These are phyloP conservation scores for Daldinia decipiens DNA, from an alignment of 495 filamentous ascomycete species.

Conservation along the genomic window DNA sequence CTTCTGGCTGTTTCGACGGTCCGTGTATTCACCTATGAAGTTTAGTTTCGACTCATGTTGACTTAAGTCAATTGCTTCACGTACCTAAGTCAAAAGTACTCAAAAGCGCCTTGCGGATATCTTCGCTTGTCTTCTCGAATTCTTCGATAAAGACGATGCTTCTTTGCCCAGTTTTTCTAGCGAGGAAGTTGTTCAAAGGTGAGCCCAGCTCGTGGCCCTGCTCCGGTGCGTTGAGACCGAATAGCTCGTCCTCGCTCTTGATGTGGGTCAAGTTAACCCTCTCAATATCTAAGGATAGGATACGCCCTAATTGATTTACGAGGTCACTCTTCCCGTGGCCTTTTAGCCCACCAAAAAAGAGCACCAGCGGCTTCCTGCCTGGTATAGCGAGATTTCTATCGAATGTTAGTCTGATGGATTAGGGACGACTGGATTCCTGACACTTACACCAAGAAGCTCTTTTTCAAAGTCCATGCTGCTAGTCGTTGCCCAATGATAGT, in stretches of 20 bases:
- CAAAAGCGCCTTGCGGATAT: constrained; percentile 56
- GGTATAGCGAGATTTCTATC: constrained; percentile 34
- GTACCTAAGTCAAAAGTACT: constrained; percentile 59
- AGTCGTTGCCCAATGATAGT: constrained; percentile 33
- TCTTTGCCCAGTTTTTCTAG: constrained; percentile 50
- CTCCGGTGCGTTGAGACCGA: constrained; percentile 56
- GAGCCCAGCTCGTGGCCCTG: constrained; percentile 52
- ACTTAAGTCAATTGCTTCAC: constrained; percentile 1
- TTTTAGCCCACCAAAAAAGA: constrained; percentile 60
- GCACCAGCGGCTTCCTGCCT: constrained; percentile 49
- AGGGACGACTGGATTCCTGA: not conserved
- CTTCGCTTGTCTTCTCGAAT: constrained; percentile 64
- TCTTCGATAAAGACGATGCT: constrained; percentile 67
- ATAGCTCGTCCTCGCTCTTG: constrained; percentile 54
- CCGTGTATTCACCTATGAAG: constrained; percentile 51
- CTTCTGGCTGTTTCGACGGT: constrained; percentile 54
- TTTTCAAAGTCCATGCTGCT: constrained; percentile 26
- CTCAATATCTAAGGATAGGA: constrained; percentile 56
- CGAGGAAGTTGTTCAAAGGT: constrained; percentile 65
- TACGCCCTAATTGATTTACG: constrained; percentile 53
- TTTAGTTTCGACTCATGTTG: constrained; percentile 34
- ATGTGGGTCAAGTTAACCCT: constrained; percentile 58
- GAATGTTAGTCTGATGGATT: not conserved
- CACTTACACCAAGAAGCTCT: constrained; percentile 35
- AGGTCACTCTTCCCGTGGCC: constrained; percentile 67